phyloP scores from a whole-genome alignment of 441 rosid species.

The Populus hybrid region DNA sequence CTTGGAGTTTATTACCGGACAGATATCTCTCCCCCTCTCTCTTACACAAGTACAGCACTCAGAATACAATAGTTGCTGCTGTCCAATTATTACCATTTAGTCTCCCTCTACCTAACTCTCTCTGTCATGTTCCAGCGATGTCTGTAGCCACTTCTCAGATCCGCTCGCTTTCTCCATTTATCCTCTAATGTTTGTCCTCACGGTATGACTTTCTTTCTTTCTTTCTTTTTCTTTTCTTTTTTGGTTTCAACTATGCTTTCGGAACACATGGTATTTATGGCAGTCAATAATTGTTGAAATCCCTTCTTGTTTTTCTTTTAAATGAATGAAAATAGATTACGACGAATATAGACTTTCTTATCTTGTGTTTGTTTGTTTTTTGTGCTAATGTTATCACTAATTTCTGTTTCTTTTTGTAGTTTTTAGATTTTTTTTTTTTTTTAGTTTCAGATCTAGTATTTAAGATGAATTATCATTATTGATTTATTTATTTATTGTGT shows the following conservation, averaged over 20 bases:
- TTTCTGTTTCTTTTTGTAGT: not conserved
- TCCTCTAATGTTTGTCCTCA: not conserved
- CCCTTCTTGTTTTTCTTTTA: not conserved
- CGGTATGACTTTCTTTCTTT: constrained; percentile 16
- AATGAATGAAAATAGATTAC: not conserved
- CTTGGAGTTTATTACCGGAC: not conserved
- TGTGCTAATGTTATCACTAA: not conserved
- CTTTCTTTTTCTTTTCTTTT: not conserved
- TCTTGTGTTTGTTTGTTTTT: not conserved
- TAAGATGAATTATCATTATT: not conserved
- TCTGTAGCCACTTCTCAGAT: constrained; percentile 32
- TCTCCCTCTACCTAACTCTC: not conserved
- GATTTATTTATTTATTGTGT: not conserved
- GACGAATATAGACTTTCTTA: not conserved
- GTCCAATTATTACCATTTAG: not conserved
- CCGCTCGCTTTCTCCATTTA: constrained; percentile 14
- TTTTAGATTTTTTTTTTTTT: not conserved
- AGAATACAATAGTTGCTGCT: not conserved
- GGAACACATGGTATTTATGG: too few relatives aligned
- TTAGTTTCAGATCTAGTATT: constrained; percentile 23
- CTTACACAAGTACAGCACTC: not conserved
- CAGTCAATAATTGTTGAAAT: not conserved
- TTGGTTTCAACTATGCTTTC: not conserved
- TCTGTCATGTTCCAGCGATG: constrained; percentile 8
- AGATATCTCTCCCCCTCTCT: not conserved